Percentiles rank a stretch among this genome's conserved stretches.
Conservation (phyloP, 106 monocot genomes). For the Allium cepa region DNA sequence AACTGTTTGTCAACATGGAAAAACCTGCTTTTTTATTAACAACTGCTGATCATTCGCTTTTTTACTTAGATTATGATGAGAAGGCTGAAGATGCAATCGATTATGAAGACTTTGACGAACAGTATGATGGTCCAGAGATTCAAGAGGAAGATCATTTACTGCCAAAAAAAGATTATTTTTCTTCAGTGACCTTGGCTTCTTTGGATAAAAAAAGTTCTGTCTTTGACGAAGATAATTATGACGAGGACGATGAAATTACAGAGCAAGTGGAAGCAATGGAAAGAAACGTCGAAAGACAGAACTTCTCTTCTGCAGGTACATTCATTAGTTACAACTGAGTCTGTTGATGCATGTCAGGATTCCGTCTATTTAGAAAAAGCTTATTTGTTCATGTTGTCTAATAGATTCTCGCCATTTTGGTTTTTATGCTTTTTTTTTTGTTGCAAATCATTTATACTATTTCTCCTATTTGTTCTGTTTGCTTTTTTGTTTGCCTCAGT, state of each 20-base stretch:
- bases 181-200: constrained; percentile 39
- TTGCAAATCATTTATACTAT: not conserved
- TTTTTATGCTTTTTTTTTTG: not conserved
- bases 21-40: too few species aligned
- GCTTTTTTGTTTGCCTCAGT: too few species aligned
- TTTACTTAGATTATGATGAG: constrained; percentile 75
- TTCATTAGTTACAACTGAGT: too few species aligned
- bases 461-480: not conserved
- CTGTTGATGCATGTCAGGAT: too few species aligned
- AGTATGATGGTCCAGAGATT: constrained; percentile 95
- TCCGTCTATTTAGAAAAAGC: too few species aligned
- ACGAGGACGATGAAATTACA: constrained; percentile 70
- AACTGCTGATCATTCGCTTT: too few species aligned
- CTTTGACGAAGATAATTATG: constrained; percentile 97
- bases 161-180: constrained; percentile 59
- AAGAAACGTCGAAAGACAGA: constrained; percentile 14
- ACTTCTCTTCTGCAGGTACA: constrained; percentile 21
- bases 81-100: constrained; percentile 98
- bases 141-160: constrained; percentile 77
- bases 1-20: too few species aligned
- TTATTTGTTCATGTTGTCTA: too few species aligned
- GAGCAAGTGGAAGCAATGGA: constrained; percentile 28
- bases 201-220: constrained; percentile 50
- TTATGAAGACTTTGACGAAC: constrained; percentile 97
- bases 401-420: not conserved